A percentile compares a stretch with the other conserved stretches of the same genome.
Evolutionary conservation across 2,329 filamentous ascomycete genomes (phyloP).

Genomic region (Stromatinia cepivora): DNA sequence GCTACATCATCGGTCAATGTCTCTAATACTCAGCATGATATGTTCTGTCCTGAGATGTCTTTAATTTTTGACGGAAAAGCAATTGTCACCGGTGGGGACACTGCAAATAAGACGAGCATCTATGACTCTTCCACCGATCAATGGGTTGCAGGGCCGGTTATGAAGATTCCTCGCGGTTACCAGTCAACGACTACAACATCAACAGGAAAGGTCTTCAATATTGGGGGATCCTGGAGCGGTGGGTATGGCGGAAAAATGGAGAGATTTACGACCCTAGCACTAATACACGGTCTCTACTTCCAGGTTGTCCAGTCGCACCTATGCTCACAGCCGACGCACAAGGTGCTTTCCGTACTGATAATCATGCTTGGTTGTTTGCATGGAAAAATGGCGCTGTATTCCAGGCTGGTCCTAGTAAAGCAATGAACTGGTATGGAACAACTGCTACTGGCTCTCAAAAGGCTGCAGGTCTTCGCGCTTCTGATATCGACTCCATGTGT

Average conservation of each 20-base stretch:
- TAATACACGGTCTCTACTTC: conserved; percentile 50
- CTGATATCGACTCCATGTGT: conserved; percentile 54
- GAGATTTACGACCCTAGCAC: conserved; percentile 52
- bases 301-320: conserved; percentile 47
- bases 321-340: conserved; percentile 52
- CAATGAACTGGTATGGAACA: conserved; percentile 59
- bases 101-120: conserved; percentile 26
- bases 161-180: conserved; percentile 21
- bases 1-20: conserved; percentile 37
- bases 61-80: conserved; percentile 24
- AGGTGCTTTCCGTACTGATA: conserved; percentile 50
- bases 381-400: conserved; percentile 36
- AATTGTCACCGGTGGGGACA: conserved; percentile 26
- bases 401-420: conserved; percentile 39
- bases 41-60: conserved; percentile 33
- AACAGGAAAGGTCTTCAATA: conserved; percentile 54
- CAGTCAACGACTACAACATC: conserved; percentile 19
- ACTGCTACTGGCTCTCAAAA: conserved; percentile 45
- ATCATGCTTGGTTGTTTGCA: conserved; percentile 50
- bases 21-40: conserved; percentile 30
- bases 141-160: conserved; percentile 34
- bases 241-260: conserved; percentile 53
- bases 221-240: conserved; percentile 57
- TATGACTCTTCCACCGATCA: conserved; percentile 21
- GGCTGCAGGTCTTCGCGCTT: conserved; percentile 47